phyloP scores from a whole-genome alignment of 306 rosid genomes.

The Casuarina glauca region DNA sequence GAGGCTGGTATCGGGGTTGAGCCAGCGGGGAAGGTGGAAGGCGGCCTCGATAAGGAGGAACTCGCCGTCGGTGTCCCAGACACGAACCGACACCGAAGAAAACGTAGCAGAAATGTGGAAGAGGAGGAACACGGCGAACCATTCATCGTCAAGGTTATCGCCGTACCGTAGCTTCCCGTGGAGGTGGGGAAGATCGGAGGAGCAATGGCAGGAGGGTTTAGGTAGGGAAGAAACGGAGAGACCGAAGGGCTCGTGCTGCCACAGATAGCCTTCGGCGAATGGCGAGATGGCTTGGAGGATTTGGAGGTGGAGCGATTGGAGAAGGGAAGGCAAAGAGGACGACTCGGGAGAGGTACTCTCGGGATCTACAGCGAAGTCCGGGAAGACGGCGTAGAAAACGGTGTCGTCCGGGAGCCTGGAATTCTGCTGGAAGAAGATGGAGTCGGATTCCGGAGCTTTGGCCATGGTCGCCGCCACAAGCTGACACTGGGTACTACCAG shows the following conservation, averaged over 20 bases:
- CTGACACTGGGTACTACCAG: background rate
- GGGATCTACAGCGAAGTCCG: conserved; percentile 40
- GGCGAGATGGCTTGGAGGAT: conserved; percentile 58
- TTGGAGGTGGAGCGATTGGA: conserved; percentile 80
- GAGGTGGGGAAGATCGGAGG: conserved; percentile 65
- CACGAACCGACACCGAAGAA: conserved; percentile 62
- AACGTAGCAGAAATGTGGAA: conserved; percentile 56
- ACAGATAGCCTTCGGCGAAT: conserved; percentile 62
- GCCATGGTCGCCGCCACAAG: conserved; percentile 12
- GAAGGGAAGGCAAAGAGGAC: conserved; percentile 46
- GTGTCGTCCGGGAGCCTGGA: conserved; percentile 68
- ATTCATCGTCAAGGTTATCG: conserved; percentile 88
- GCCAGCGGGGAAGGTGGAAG: conserved; percentile 94
- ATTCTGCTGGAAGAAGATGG: conserved; percentile 43
- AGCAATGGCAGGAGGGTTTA: conserved; percentile 56
- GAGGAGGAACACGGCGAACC: conserved; percentile 91
- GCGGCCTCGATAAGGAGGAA: conserved; percentile 93
- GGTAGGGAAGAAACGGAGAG: conserved; percentile 60
- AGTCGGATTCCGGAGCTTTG: conserved; percentile 8
- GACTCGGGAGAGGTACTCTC: conserved; percentile 17
- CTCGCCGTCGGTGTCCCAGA: conserved; percentile 97
- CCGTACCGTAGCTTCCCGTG: conserved; percentile 86
- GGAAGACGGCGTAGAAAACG: conserved; percentile 77
- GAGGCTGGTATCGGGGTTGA: conserved; percentile 68
- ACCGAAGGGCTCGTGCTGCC: conserved; percentile 88